phyloP scores from a whole-genome alignment of 1,139 yeast species.

The Geotrichum australiense region DNA sequence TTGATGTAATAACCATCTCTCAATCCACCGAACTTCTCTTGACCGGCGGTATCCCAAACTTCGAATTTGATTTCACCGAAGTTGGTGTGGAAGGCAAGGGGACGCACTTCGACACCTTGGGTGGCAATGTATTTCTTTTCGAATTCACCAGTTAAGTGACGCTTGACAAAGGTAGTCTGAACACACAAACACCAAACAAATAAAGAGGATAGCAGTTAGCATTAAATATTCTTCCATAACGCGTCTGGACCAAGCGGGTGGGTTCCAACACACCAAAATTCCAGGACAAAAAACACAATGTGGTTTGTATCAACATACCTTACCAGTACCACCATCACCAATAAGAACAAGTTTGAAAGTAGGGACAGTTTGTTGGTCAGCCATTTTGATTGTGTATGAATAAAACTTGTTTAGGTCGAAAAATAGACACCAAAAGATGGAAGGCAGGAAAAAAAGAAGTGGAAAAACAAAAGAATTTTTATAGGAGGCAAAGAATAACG shows the following conservation, averaged over 20 bases:
- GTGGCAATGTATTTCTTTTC: constrained; percentile 99
- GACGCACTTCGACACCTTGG: constrained; percentile 98
- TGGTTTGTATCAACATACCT: constrained; percentile 40
- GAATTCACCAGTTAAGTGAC: constrained; percentile 99
- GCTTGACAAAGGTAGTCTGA: constrained; percentile 97
- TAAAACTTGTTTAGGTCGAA: no score
- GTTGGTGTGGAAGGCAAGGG: constrained; percentile 96
- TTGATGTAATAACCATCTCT: constrained; percentile 99
- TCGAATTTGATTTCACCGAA: constrained; percentile 98
- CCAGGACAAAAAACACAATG: neutral
- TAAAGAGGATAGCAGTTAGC: no score
- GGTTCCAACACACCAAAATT: neutral
- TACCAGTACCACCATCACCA: constrained; percentile 99
- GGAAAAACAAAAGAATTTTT: no score
- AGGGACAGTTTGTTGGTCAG: constrained; percentile 68
- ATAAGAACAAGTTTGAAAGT: constrained; percentile 95
- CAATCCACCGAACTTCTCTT: constrained; percentile 98
- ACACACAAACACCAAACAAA: no score
- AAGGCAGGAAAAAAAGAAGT: no score
- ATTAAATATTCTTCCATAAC: no score
- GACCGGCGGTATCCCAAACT: constrained; percentile 99
- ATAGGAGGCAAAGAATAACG: no score
- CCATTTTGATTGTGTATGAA: no score
- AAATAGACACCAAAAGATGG: no score
- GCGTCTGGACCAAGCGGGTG: no score